Base-by-base conservation (phyloP, 768 basidiomycete species). In the Amanita pseudoporphyria region DNA sequence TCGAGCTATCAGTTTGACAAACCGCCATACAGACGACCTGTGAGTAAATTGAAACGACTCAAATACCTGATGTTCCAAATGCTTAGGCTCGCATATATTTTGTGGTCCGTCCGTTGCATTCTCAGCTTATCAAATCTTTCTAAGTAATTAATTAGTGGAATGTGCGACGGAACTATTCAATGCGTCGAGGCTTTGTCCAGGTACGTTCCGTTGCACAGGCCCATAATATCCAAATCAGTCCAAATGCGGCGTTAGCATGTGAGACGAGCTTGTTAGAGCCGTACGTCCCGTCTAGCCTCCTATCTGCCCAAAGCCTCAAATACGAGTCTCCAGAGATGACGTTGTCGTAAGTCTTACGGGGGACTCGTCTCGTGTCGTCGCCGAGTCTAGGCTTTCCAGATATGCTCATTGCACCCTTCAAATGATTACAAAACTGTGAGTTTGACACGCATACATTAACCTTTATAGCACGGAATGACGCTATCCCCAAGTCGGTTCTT, bases 351-450 rank as follows among this genome's bases (percentile, higher is more conserved):
- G 70, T 66, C 24, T 32, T 22, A 18, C 30, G 44, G 7, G 37
- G 16, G 40, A n/a, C 9, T 41, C 5, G 12, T 16, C n/a, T 35
- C 33, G 14, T 13, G 31, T 5, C n/a, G 21, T n/a, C 31, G 5
- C 38, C 30, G 16, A 30, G 14, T 42, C 21, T 36, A 10, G 9
- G 16, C 21, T 28, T 28, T 33, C 26, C 54, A 89, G 85, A 80
- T 89, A 22, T 87, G 82, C 67, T 87, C 86, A 2, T 66, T 92
- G 14, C 84, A 86, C 57, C 89, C 89, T 0, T 82, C 87, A 3
- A 92, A 92, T 60, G 89, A 92, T 64, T 92, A 91, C 67, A 92
- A 91, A 69, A 92, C 89, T 43, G 89, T 85, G 60, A 60, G 71
- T 52, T 22, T 45, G 48, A 26, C 30, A 44, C 54, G 65, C 71